Conservation (phyloP, 78 protist species). For the Ministeria vibrans region DNA sequence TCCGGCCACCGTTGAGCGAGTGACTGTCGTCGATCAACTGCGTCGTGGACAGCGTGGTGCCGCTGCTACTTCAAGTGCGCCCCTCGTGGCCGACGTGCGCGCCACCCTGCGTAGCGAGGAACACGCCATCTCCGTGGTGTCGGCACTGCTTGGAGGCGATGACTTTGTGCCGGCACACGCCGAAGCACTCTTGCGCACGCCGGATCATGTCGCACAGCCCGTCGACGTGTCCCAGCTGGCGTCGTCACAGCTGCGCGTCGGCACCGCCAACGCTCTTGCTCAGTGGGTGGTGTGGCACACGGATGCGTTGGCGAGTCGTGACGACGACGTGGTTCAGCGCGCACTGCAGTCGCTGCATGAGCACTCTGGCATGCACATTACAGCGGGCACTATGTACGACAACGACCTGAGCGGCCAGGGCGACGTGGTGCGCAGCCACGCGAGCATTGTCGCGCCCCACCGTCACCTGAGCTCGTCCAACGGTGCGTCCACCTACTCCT, state of each 20-base stretch:
- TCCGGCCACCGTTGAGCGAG: slow-evolving; percentile 20
- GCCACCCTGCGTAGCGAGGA: background rate
- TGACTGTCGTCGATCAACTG: slow-evolving; percentile 44
- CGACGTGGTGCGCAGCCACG: slow-evolving; percentile 6
- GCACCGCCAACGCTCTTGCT: too few species aligned
- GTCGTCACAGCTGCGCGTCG: too few species aligned
- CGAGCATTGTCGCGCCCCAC: too few species aligned
- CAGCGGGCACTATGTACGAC: background rate
- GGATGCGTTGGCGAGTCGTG: too few species aligned
- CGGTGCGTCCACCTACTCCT: background rate
- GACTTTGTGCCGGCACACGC: background rate
- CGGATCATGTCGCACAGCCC: too few species aligned
- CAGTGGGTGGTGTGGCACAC: too few species aligned
- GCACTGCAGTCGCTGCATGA: background rate
- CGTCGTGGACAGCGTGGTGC: background rate
- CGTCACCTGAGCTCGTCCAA: too few species aligned
- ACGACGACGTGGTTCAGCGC: background rate
- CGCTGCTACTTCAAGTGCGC: background rate
- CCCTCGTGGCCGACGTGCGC: background rate
- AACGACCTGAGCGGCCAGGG: slow-evolving; percentile 4
- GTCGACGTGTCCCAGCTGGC: too few species aligned
- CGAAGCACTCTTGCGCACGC: slow-evolving; percentile 9
- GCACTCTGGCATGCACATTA: background rate
- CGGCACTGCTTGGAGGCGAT: background rate
- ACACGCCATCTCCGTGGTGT: background rate